Percentiles rank a stretch among this genome's conserved stretches.
These are phyloP conservation scores for Microcera coccophila DNA, from an alignment of 2,329 filamentous ascomycete genomes.

Conservation along the genomic window DNA sequence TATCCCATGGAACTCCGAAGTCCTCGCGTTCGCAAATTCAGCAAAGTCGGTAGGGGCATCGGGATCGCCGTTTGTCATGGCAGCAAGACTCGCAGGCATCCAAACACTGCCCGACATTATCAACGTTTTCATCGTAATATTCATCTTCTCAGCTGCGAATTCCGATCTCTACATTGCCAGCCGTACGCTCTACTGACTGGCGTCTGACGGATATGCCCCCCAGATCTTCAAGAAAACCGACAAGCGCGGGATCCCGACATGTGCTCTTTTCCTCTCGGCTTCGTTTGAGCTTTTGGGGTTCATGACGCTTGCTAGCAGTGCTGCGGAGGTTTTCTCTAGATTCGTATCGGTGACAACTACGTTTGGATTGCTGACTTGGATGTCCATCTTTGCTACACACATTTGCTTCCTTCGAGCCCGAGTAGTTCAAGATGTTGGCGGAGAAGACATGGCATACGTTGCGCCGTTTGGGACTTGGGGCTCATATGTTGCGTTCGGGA, in stretches of 20 bases:
- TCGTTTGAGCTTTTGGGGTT: slow-evolving; percentile 64
- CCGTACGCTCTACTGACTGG: slow-evolving; percentile 69
- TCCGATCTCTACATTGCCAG: slow-evolving; percentile 74
- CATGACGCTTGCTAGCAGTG: slow-evolving; percentile 59
- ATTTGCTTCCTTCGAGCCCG: slow-evolving; percentile 63
- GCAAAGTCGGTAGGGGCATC: slow-evolving; percentile 33
- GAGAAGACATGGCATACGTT: slow-evolving; percentile 56
- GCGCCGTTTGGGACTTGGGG: slow-evolving; percentile 70
- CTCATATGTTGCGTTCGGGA: slow-evolving; percentile 62
- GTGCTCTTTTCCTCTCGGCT: slow-evolving; percentile 58
- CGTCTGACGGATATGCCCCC: slow-evolving; percentile 68
- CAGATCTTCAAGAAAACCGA: slow-evolving; percentile 68
- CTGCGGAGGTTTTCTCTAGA: slow-evolving; percentile 56
- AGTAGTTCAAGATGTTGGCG: slow-evolving; percentile 54
- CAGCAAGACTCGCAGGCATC: slow-evolving; percentile 62
- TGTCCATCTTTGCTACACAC: slow-evolving; percentile 64
- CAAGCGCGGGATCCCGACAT: slow-evolving; percentile 65
- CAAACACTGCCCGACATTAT: slow-evolving; percentile 61
- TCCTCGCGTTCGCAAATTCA: slow-evolving; percentile 57
- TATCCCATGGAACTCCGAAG: slow-evolving; percentile 64
- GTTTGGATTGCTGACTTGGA: slow-evolving; percentile 64
- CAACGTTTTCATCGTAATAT: slow-evolving; percentile 70
- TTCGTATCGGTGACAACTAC: slow-evolving; percentile 66
- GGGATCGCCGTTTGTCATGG: slow-evolving; percentile 70
- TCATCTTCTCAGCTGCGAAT: slow-evolving; percentile 74